Conservation (phyloP, 192 early-diverging fungal species). For the Entomortierella parvispora region DNA sequence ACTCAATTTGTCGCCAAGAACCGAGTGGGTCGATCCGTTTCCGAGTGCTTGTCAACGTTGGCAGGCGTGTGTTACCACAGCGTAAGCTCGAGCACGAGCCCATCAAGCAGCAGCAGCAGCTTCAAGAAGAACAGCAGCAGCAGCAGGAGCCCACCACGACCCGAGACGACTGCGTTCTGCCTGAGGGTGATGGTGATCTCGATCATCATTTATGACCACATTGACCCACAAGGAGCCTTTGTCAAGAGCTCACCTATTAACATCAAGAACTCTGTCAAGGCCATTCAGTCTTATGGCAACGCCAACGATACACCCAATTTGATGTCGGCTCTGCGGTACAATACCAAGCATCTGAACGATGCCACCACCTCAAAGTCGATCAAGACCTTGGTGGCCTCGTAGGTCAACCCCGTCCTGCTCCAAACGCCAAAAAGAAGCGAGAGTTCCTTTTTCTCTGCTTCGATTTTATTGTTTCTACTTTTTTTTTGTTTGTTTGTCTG, state of each 20-base stretch:
- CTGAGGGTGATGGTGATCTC: conserved; percentile 89
- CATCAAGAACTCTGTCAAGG: conserved; percentile 71
- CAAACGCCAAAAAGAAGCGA: not conserved
- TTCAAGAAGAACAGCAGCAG: conserved; percentile 57
- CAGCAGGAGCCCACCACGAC: conserved; percentile 60
- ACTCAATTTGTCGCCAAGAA: conserved; percentile 69
- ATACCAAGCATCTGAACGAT: conserved; percentile 84
- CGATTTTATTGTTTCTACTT: not conserved
- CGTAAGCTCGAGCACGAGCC: conserved; percentile 44
- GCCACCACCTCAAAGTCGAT: conserved; percentile 79
- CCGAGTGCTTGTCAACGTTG: conserved; percentile 80
- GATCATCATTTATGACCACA: conserved; percentile 92
- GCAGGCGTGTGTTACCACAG: conserved; percentile 82
- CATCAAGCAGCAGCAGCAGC: no score
- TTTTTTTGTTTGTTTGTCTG: no score
- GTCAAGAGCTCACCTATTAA: conserved; percentile 83
- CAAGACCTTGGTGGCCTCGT: conserved; percentile 62
- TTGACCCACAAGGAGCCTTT: conserved; percentile 84
- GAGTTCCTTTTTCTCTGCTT: not conserved
- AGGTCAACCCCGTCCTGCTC: not conserved
- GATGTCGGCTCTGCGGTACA: conserved; percentile 79
- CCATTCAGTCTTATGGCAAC: conserved; percentile 72
- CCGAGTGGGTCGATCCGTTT: conserved; percentile 60
- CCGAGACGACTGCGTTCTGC: conserved; percentile 78
- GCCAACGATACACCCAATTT: conserved; percentile 64